Percentiles rank a stretch among this genome's conserved stretches.
These are phyloP conservation scores for Saccharomyces paradoxus DNA, from an alignment of 805 yeast genomes.

Conservation along the genomic window DNA sequence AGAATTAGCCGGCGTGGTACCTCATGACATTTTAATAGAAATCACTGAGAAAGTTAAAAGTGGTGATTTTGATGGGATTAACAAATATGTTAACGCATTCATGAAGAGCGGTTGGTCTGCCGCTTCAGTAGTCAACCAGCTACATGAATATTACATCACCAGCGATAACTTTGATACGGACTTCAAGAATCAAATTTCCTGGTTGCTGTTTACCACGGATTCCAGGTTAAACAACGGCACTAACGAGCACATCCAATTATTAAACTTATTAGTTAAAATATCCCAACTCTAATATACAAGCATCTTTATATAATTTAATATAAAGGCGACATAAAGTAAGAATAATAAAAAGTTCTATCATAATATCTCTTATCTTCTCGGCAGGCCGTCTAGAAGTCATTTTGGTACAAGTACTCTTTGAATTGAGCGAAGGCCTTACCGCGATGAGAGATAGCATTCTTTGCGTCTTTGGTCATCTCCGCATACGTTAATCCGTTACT, in stretches of 20 bases:
- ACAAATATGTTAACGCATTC: conserved; percentile 37
- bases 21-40: conserved; percentile 37
- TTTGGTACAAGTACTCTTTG: conserved; percentile 40
- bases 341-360: background rate
- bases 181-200: conserved; percentile 59
- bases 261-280: conserved; percentile 54
- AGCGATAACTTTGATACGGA: conserved; percentile 42
- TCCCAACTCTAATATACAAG: conserved; percentile 26
- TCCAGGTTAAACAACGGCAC: conserved; percentile 72
- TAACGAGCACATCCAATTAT: conserved; percentile 76
- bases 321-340: background rate
- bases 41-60: conserved; percentile 35
- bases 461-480: conserved; percentile 69
- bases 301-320: background rate
- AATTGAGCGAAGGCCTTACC: conserved; percentile 73
- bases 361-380: background rate
- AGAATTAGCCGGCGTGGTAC: conserved; percentile 74
- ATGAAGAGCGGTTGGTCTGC: conserved; percentile 72
- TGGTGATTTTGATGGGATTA: conserved; percentile 30
- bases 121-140: conserved; percentile 58
- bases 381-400: background rate
- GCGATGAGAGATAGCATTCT: conserved; percentile 83
- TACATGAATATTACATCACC: conserved; percentile 58
- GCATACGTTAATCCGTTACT: conserved; percentile 68
- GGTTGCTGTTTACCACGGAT: conserved; percentile 66